Evolutionary conservation across 2,329 filamentous ascomycete species (phyloP), one percentile per base, ranked within the genome.

Genomic region (Colletotrichum plurivorum): DNA sequence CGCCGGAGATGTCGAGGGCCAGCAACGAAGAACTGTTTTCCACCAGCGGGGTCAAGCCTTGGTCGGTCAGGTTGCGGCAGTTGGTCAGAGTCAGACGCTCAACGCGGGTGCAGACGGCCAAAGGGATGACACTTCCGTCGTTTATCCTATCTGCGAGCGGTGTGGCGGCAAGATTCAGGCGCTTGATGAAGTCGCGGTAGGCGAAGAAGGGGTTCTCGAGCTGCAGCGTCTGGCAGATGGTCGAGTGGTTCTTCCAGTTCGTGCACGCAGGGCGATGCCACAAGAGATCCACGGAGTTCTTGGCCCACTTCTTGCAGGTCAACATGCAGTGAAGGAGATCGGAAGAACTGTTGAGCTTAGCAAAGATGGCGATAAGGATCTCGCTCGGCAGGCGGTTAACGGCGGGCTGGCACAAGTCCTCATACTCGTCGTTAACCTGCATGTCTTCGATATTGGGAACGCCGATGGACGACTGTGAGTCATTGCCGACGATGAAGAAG

Each of bases 221-320:
- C 53, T 89, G 87, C 43, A 98, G 89, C 1, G 95, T 95, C 67
- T 88, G 86, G 76, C 94, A 95, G 73, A 99, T 96, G 73, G 85
- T 92, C 75, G 90, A 85, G 75, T 98, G 90, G 77, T 94, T 94
- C 13, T 86, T 82, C 93, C 94, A 98, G 74, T 90, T 94, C 75
- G 92, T 94, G 83, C 96, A 98, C 31, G 94, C 91, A 1, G 96
- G 96, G 46, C 96, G 89, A 80, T 98, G 95, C 96, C 96, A 99
- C 22, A 99, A 87, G 73, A 97, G 88, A 72, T 96, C 95, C 73
- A 98, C 96, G 59, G 93, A 92, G 78, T 98, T 98, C 71, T 92
- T 87, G 31, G 96, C 93, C 96, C 96, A 99, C 71, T 92, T 90
- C 80, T 94, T 95, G 76, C 92, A 98, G n/a, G 97, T 95, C 72